Conservation (phyloP, 306 rosid genomes). For the Senna tora region DNA sequence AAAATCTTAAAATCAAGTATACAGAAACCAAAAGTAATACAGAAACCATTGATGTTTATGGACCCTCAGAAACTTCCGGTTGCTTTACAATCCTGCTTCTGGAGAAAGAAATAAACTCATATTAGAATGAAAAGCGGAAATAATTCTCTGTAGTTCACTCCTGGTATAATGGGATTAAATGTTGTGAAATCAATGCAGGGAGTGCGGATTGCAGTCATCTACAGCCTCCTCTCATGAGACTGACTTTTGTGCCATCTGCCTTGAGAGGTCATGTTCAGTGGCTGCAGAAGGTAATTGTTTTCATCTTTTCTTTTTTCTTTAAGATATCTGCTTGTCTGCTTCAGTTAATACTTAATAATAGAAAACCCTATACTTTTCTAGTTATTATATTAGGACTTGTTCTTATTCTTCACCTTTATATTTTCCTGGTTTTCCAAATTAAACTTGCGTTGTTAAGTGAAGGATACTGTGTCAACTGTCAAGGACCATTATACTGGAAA, state of each 20-base stretch:
- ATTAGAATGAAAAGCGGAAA: constrained; percentile 14
- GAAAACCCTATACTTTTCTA: not conserved
- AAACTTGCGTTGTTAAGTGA: not conserved
- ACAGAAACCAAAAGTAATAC: not conserved
- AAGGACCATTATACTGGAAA: not conserved
- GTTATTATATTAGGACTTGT: not conserved
- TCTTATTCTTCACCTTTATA: not conserved
- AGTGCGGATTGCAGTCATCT: constrained; percentile 72
- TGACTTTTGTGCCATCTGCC: constrained; percentile 88
- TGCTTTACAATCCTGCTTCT: not conserved
- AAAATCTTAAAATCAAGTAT: not conserved
- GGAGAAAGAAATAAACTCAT: constrained; percentile 14
- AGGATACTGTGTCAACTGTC: not conserved
- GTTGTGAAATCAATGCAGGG: constrained; percentile 64
- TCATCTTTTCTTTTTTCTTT: constrained; percentile 6
- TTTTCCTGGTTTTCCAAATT: not conserved
- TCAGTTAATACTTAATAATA: not conserved
- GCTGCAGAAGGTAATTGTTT: constrained; percentile 79
- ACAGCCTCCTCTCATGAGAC: constrained; percentile 59
- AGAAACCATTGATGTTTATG: constrained; percentile 1
- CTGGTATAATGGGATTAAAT: constrained; percentile 37
- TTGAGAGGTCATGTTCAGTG: constrained; percentile 87
- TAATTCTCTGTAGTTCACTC: constrained; percentile 15
- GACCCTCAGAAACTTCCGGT: not conserved
- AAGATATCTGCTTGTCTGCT: constrained; percentile 21